Conservation (phyloP, 148 eudicot species). For the Bassia scoparia region DNA sequence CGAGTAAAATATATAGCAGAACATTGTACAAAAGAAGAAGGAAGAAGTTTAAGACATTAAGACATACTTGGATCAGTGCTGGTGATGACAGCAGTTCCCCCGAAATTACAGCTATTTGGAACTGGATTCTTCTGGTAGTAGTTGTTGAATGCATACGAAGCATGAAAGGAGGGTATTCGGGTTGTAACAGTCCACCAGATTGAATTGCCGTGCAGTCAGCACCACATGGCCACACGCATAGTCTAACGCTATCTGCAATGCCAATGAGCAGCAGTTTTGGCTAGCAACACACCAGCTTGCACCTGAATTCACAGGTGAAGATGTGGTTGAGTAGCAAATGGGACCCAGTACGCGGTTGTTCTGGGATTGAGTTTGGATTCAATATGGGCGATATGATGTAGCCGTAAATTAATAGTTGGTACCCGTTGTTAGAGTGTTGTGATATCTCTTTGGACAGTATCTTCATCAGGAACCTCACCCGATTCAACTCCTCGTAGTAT, state of each 20-base stretch:
- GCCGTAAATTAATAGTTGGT: constrained; percentile 50
- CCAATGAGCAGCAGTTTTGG: constrained; percentile 41
- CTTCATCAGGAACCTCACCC: constrained; percentile 13
- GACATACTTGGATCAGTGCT: constrained; percentile 92
- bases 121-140: constrained; percentile 73
- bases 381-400: constrained; percentile 34
- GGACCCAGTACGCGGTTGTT: constrained; percentile 32
- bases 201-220: constrained; percentile 61
- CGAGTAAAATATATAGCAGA: neutral
- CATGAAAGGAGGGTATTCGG: constrained; percentile 52
- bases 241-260: constrained; percentile 57
- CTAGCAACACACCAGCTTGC: constrained; percentile 69
- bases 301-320: constrained; percentile 34
- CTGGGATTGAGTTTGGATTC: constrained; percentile 54
- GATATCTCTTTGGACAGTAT: constrained; percentile 50
- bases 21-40: neutral
- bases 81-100: constrained; percentile 63
- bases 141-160: constrained; percentile 65
- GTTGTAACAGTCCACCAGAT: constrained; percentile 47
- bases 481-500: constrained; percentile 5
- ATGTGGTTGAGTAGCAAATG: constrained; percentile 27
- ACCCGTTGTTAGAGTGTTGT: constrained; percentile 73
- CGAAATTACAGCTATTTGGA: constrained; percentile 71
- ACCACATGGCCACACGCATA: constrained; percentile 69
- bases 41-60: neutral